Base-by-base conservation (phyloP, 2,329 filamentous ascomycete genomes). In the Fusarium protoensiforme region DNA sequence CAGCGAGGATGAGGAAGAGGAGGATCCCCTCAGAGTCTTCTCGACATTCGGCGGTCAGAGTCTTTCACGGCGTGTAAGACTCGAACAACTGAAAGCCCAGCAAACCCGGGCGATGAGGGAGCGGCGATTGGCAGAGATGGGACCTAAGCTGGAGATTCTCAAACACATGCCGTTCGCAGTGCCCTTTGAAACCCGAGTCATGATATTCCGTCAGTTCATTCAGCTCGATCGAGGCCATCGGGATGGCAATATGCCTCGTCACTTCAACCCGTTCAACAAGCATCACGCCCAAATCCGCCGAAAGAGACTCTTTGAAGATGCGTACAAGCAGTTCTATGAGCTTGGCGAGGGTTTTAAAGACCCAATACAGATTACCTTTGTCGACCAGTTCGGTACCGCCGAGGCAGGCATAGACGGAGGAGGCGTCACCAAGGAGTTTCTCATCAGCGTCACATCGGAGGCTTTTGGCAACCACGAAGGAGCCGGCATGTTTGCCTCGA, bases 111-210 rank as follows among this genome's bases (percentile, higher is more conserved):
- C 89, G 8, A 91, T 91, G 48, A 88, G 92, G 39, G 91, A 92
- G 74, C 91, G 93, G 73, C 89, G 93, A 69, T 84, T 97, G 27
- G 93, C 95, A 56, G 89, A 92, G 16, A 91, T 98, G 69, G 94
- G 93, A 1, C 96, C 96, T 1, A 92, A 96, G 75, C 86, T 98
- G 11, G 95, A 98, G 78, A 93, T 99, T 7, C 83, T 99, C 59
- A 92, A 96, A 75, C 97, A 98, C 78, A 97, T 99, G 92, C 96
- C 96, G 0, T 99, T 98, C 80, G 93, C 96, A 74, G 96, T 99
- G 51, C 96, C 96, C 0, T 99, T 99, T 77, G 91, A 94, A 39
- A 96, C 94, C 0, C 88, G 96, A 54, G 96, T 99, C 6, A 91
- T 95, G 79, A 96, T 98, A 27, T 98, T 99, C 81, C 91, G 95